A percentile compares a stretch with the other conserved stretches of the same genome.
Conservation (phyloP, 2,329 filamentous ascomycete genomes). For the Lasiodiplodia sp. region DNA sequence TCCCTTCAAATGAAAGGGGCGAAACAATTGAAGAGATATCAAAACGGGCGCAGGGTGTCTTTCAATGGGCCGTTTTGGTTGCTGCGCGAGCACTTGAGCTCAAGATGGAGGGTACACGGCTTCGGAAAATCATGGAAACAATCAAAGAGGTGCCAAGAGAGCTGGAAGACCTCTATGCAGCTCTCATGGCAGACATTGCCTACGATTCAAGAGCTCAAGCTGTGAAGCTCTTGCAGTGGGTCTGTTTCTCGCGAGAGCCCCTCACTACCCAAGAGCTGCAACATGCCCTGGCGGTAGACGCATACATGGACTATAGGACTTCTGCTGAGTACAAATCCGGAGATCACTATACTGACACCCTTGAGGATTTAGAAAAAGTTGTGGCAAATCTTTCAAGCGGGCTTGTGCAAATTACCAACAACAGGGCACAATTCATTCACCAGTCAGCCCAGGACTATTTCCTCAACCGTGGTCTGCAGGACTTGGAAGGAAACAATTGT, state of each 20-base stretch:
- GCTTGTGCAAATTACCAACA: not conserved
- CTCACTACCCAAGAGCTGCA: not conserved
- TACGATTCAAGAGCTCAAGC: not conserved
- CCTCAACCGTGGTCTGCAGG: not conserved
- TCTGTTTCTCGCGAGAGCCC: not conserved
- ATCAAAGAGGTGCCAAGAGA: not conserved
- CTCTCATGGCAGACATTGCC: not conserved
- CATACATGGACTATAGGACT: not conserved
- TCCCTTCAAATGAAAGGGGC: not conserved
- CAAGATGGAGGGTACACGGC: not conserved
- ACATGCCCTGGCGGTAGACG: not conserved
- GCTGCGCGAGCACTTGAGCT: not conserved
- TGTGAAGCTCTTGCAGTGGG: not conserved
- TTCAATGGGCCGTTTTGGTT: not conserved
- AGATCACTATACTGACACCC: not conserved
- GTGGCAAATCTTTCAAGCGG: not conserved
- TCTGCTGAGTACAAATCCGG: not conserved
- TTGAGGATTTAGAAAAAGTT: not conserved
- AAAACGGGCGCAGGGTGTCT: not conserved
- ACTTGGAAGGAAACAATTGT: fast-evolving
- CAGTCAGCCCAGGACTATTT: not conserved
- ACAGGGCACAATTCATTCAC: not conserved
- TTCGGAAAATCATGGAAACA: not conserved
- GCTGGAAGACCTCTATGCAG: not conserved
- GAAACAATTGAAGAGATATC: not conserved